Conservation (phyloP, 108 stramenopile species). For the Fistulifera pelliculosa region DNA sequence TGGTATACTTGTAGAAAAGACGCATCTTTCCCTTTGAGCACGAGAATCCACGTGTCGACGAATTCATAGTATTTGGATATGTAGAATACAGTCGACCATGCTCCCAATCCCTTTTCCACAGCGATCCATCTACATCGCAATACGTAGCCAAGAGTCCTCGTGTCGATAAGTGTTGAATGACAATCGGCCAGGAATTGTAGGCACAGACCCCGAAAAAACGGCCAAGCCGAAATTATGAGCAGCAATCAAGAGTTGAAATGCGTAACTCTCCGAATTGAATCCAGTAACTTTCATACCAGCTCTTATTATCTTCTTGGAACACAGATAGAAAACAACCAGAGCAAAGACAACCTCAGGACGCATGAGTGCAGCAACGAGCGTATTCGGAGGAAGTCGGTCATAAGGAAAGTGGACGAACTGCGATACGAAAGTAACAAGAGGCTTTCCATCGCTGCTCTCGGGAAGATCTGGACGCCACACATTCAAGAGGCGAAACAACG, state of each 20-base stretch:
- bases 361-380: conserved; percentile 17
- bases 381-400: conserved; percentile 26
- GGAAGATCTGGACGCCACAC: conserved; percentile 5
- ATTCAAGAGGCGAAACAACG: too few species aligned
- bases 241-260: conserved; percentile 24
- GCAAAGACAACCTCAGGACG: conserved; percentile 26
- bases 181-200: conserved; percentile 28
- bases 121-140: conserved; percentile 30
- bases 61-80: conserved; percentile 53
- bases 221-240: conserved; percentile 42
- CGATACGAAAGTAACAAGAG: conserved; percentile 21
- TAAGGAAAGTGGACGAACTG: conserved; percentile 37
- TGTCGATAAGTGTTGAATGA: conserved; percentile 15
- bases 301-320: conserved; percentile 10
- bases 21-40: conserved; percentile 30
- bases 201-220: conserved; percentile 38
- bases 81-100: conserved; percentile 48
- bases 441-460: conserved; percentile 29
- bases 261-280: conserved; percentile 14
- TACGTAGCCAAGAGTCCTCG: conserved; percentile 32
- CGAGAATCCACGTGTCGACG: conserved; percentile 49
- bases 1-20: conserved; percentile 41
- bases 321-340: conserved; percentile 23
- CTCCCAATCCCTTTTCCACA: conserved; percentile 39
- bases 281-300: conserved; percentile 12